Base-by-base conservation (phyloP, 2,329 filamentous ascomycete species). In the Neocatenulostroma microsporum region DNA sequence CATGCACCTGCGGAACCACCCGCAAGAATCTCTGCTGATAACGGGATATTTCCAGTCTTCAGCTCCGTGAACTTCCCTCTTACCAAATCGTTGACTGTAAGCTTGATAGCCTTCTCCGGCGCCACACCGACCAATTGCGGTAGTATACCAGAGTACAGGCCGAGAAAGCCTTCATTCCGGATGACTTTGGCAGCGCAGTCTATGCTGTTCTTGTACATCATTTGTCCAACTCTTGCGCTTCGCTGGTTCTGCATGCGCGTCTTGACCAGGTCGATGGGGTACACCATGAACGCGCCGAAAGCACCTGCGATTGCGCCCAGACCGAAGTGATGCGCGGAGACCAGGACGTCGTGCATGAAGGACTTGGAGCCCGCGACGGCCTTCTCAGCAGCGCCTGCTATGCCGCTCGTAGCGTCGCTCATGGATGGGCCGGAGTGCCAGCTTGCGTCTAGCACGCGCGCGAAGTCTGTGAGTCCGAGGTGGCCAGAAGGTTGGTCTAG, bases 41-140 rank as follows among this genome's bases (percentile, higher is more conserved):
- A 64, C 56, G 70, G 73, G 55, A 98, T 94, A 41, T 76, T 69
- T 33, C 83, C 82, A 27, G 74, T 78, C 45, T 85, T 75, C 55
- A 78, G 76, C 54, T 86, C 80, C 3, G 80, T 83, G 55, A 88
- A 81, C 48, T 74, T 72, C 7, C 75, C 73, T 56, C 91, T 81
- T 15, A 93, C 86, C 37, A 98, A 66, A 58, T 98, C 91, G 64
- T 98, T 98, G 55, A 98, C 88, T 0, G 91, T 98, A 46, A 98
- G 77, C 70, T 98, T 98, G 69, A 98, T 98, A 51, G 91, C 91
- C 72, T 98, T 98, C 63, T 98, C 91, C 2, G 91, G 91, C n/a
- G 91, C 91, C 30, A 98, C 91, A 62, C 91, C 91, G 45, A 98
- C 85, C 30, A 98, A 74, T 69, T 98, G 91, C 9, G 91, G 91